A percentile compares a stretch with the other conserved stretches of the same genome.
phyloP scores from a whole-genome alignment of 139 green algal species.

The Dunaliella sp. region DNA sequence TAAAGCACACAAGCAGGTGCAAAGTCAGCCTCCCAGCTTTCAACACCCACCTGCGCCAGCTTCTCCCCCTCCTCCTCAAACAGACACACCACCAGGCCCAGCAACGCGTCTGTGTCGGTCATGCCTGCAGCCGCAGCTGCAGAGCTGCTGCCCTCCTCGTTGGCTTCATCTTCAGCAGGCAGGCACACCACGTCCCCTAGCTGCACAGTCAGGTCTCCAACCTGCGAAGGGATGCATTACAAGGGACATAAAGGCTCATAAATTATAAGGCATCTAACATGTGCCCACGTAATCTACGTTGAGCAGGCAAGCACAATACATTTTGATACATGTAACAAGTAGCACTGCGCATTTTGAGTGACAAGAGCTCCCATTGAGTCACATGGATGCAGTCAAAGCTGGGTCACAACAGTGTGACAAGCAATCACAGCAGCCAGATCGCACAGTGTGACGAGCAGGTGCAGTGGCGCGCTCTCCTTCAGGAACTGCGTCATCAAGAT shows the following conservation, averaged over 20 bases:
- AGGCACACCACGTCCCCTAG: constrained; percentile 56
- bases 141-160: constrained; percentile 2
- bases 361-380: too few species aligned
- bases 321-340: too few species aligned
- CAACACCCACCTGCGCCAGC: constrained; percentile 20
- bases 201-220: constrained; percentile 32
- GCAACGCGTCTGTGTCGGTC: neutral
- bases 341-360: too few species aligned
- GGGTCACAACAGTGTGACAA: too few species aligned
- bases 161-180: constrained; percentile 19
- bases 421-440: too few species aligned
- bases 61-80: constrained; percentile 24
- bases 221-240: neutral
- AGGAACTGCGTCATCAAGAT: too few species aligned
- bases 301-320: constrained; percentile 42
- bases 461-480: too few species aligned
- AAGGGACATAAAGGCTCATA: neutral
- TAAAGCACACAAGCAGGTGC: too few species aligned
- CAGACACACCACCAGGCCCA: neutral
- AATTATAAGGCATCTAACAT: neutral
- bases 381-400: too few species aligned
- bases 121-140: neutral
- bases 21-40: too few species aligned
- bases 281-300: too few species aligned
- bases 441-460: too few species aligned